These are phyloP conservation scores for Neurospora crassa DNA, from an alignment of 2,329 filamentous ascomycete genomes.

Conservation along the genomic window DNA sequence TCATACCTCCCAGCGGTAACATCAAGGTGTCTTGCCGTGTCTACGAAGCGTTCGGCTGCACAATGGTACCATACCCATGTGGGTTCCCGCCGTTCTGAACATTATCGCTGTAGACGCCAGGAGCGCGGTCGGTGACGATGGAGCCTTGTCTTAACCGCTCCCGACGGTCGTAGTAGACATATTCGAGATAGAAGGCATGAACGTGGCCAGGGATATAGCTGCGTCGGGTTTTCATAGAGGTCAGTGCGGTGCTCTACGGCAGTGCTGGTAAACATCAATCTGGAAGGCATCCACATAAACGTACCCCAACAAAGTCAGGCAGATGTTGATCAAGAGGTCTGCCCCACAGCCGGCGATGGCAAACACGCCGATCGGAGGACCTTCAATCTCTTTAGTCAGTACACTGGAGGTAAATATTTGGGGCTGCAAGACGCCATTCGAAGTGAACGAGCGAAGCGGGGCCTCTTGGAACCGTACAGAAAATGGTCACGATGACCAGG, in stretches of 20 bases:
- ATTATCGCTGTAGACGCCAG: constrained; percentile 62
- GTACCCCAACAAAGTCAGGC: constrained; percentile 54
- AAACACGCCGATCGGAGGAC: constrained; percentile 56
- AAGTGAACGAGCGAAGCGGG: neutral
- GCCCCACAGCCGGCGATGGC: constrained; percentile 54
- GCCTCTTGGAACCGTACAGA: constrained; percentile 31
- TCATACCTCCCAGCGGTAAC: neutral
- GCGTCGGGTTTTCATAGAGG: neutral
- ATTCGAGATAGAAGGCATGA: constrained; percentile 74
- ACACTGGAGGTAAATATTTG: neutral
- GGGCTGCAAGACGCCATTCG: neutral
- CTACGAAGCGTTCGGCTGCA: constrained; percentile 19
- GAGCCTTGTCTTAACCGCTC: constrained; percentile 52
- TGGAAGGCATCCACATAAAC: constrained; percentile 11
- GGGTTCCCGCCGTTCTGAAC: constrained; percentile 60
- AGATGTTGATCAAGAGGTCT: constrained; percentile 58
- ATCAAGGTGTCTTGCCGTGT: neutral
- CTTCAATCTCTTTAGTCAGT: constrained; percentile 27
- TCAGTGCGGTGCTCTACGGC: neutral
- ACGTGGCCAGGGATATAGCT: constrained; percentile 71
- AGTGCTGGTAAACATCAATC: neutral
- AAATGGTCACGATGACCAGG: constrained; percentile 41
- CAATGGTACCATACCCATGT: constrained; percentile 45
- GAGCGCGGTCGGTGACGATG: constrained; percentile 40
- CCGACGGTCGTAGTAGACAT: constrained; percentile 69